Percentiles rank a stretch among this genome's conserved stretches.
Evolutionary conservation across 768 basidiomycete genomes (phyloP).

Genomic region (Serendipita sp.): DNA sequence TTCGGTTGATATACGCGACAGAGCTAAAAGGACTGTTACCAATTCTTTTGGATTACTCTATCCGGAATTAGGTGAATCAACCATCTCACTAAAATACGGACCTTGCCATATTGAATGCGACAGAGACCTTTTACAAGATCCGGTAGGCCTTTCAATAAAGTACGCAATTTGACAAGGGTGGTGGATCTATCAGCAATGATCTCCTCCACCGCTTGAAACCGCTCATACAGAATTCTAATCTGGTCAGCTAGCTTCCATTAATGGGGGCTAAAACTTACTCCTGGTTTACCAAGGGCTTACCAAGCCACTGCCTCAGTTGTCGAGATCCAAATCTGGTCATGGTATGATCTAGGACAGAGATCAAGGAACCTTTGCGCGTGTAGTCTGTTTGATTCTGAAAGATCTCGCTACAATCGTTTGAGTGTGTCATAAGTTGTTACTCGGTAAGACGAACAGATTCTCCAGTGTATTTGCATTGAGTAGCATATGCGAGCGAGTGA

Average conservation of each 20-base stretch:
- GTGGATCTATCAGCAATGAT: slow-evolving; percentile 42
- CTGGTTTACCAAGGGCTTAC: slow-evolving; percentile 62
- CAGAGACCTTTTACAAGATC: slow-evolving; percentile 77
- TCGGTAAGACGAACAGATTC: slow-evolving; percentile 34
- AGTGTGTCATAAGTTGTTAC: slow-evolving; percentile 12
- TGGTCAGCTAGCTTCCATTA: neutral
- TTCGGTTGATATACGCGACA: slow-evolving; percentile 48
- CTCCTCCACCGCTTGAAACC: slow-evolving; percentile 75
- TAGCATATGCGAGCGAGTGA: slow-evolving; percentile 66
- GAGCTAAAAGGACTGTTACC: slow-evolving; percentile 53
- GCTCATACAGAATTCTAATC: slow-evolving; percentile 49
- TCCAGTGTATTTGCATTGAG: slow-evolving; percentile 74
- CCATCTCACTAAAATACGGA: slow-evolving; percentile 19
- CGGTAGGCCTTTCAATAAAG: slow-evolving; percentile 56
- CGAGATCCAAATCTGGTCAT: slow-evolving; percentile 80
- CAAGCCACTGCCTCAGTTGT: slow-evolving; percentile 71
- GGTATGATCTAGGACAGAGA: slow-evolving; percentile 77
- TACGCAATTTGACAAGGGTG: slow-evolving; percentile 47
- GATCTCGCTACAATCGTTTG: slow-evolving; percentile 41
- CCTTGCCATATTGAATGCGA: slow-evolving; percentile 82
- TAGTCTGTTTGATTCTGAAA: slow-evolving; percentile 79
- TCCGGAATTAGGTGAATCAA: neutral
- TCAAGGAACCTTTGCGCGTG: slow-evolving; percentile 52
- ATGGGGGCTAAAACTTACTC: slow-evolving; percentile 24
- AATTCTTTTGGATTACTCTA: slow-evolving; percentile 78